Conservation (phyloP, 2,329 filamentous ascomycete species). For the Oidium heveae region DNA sequence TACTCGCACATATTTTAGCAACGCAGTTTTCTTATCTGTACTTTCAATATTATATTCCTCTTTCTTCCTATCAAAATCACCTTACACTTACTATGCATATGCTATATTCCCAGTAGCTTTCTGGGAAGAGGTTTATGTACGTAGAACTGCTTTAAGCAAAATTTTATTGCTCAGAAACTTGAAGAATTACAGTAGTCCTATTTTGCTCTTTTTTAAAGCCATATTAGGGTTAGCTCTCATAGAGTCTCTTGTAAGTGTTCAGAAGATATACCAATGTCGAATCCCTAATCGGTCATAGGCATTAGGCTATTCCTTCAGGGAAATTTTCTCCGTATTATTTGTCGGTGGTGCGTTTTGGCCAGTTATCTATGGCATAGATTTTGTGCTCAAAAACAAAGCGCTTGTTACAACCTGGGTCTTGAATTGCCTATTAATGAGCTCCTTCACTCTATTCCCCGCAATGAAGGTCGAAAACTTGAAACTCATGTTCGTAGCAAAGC, state of each 20-base stretch:
- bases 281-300: conserved; percentile 28
- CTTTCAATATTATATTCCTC: conserved; percentile 56
- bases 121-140: conserved; percentile 85
- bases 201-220: conserved; percentile 36
- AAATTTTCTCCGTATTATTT: conserved; percentile 66
- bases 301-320: conserved; percentile 72
- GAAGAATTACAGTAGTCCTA: conserved; percentile 28
- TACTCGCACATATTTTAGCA: conserved; percentile 32
- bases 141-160: conserved; percentile 41
- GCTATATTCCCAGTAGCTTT: conserved; percentile 80
- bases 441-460: conserved; percentile 70
- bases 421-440: conserved; percentile 63
- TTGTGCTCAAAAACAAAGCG: conserved; percentile 38
- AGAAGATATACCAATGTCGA: background rate
- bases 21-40: conserved; percentile 45
- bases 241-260: conserved; percentile 40
- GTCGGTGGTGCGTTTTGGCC: conserved; percentile 60
- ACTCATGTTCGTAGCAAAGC: conserved; percentile 35
- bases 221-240: conserved; percentile 49
- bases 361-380: conserved; percentile 41
- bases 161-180: conserved; percentile 45
- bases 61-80: conserved; percentile 56
- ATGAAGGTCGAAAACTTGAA: conserved; percentile 58
- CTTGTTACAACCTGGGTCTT: conserved; percentile 47
- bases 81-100: conserved; percentile 70